These are phyloP conservation scores for Lotus japonicus DNA, from an alignment of 306 rosid genomes.

Conservation along the genomic window DNA sequence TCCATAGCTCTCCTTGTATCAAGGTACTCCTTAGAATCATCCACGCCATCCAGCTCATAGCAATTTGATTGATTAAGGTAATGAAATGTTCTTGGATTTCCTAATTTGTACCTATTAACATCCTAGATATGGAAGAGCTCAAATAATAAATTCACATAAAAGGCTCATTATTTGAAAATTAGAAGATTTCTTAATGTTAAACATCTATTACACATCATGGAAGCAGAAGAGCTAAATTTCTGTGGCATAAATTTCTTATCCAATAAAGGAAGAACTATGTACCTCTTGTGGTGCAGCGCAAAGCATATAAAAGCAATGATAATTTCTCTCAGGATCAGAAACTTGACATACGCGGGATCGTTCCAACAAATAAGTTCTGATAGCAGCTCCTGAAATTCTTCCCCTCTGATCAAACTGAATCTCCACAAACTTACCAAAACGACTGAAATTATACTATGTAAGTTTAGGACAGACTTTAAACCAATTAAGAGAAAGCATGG, in stretches of 20 bases:
- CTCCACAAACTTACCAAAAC: constrained; percentile 99
- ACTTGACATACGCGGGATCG: constrained; percentile 96
- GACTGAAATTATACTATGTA: constrained; percentile 58
- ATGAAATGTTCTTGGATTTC: constrained; percentile 68
- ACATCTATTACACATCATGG: background rate
- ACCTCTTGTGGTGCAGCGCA: constrained; percentile 93
- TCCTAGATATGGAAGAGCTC: constrained; percentile 42
- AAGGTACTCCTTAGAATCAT: constrained; percentile 78
- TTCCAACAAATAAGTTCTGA: constrained; percentile 88
- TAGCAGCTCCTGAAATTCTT: constrained; percentile 99
- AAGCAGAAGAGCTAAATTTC: background rate
- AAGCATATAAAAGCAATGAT: constrained; percentile 98
- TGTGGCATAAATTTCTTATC: background rate
- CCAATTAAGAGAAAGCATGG: background rate
- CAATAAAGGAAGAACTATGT: background rate
- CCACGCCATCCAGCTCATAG: constrained; percentile 45
- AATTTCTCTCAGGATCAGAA: constrained; percentile 95
- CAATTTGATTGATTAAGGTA: constrained; percentile 83
- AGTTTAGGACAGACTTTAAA: constrained; percentile 30
- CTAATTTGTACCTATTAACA: constrained; percentile 61
- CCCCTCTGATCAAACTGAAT: constrained; percentile 74
- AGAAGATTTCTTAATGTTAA: background rate
- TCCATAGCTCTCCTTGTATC: constrained; percentile 89
- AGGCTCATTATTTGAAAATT: background rate
- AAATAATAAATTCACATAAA: constrained; percentile 2